These are phyloP conservation scores for Penicillium concentricum DNA, from an alignment of 2,329 filamentous ascomycete genomes.

Conservation along the genomic window DNA sequence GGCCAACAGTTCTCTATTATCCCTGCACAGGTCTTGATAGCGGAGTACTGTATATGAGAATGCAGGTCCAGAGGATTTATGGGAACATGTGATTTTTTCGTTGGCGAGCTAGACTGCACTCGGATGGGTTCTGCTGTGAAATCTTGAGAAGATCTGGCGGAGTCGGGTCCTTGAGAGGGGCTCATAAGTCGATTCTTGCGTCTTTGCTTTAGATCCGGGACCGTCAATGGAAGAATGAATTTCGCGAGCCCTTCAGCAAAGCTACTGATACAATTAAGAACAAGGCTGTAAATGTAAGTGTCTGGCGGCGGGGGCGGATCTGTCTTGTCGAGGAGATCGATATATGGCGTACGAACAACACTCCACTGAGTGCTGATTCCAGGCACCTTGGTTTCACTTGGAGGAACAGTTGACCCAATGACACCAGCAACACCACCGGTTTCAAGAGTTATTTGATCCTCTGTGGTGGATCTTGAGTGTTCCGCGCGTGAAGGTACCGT, in stretches of 20 bases:
- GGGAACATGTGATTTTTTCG: constrained; percentile 49
- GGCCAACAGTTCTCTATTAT: constrained; percentile 95
- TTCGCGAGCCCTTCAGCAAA: constrained; percentile 91
- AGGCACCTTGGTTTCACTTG: constrained; percentile 63
- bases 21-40: constrained; percentile 73
- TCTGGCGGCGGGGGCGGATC: constrained; percentile 82
- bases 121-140: constrained; percentile 31
- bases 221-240: constrained; percentile 86
- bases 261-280: constrained; percentile 82
- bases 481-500: constrained; percentile 69
- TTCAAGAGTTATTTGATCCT: constrained; percentile 85
- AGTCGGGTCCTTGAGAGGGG: constrained; percentile 39
- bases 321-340: constrained; percentile 91
- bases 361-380: constrained; percentile 94
- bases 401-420: constrained; percentile 69
- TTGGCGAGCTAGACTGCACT: constrained; percentile 21
- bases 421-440: constrained; percentile 84
- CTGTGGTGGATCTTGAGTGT: constrained; percentile 56
- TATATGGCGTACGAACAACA: constrained; percentile 77
- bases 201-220: constrained; percentile 66
- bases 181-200: constrained; percentile 39
- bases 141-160: constrained; percentile 28
- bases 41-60: constrained; percentile 67
- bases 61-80: constrained; percentile 78
- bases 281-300: constrained; percentile 89